Conservation (phyloP, 1,284 basidiomycete genomes). For the Volvariella volvacea region DNA sequence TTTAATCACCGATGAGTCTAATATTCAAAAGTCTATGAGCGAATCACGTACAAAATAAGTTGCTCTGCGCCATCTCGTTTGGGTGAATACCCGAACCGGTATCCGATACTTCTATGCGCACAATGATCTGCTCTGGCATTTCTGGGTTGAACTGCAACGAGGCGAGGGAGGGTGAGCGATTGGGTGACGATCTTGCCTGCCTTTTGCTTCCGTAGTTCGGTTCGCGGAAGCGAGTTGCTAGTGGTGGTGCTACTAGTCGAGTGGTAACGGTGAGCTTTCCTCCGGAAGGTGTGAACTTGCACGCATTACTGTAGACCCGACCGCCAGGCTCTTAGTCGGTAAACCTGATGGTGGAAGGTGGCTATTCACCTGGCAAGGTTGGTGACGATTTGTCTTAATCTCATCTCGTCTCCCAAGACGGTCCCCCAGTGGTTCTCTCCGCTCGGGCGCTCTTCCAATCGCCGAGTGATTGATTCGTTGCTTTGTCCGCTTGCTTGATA, state of each 20-base stretch:
- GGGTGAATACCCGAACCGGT: conserved; percentile 73
- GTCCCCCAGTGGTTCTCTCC: conserved; percentile 45
- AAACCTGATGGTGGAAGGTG: background rate
- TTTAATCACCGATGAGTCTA: conserved; percentile 16
- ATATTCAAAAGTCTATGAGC: background rate
- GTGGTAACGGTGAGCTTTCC: conserved; percentile 61
- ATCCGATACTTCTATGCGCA: conserved; percentile 77
- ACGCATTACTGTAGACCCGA: conserved; percentile 47
- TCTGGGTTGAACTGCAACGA: background rate
- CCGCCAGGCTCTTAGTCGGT: background rate
- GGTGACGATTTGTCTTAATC: conserved; percentile 74
- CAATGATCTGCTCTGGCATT: conserved; percentile 54
- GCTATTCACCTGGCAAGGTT: conserved; percentile 61
- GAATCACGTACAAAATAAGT: conserved; percentile 61
- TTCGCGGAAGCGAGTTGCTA: conserved; percentile 37
- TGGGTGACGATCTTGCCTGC: conserved; percentile 17
- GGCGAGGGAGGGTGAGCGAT: too few species aligned
- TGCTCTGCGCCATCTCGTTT: conserved; percentile 67
- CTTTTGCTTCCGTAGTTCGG: conserved; percentile 46
- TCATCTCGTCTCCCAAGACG: conserved; percentile 75
- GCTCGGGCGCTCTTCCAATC: conserved; percentile 30
- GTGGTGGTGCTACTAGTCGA: conserved; percentile 41
- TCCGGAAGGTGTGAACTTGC: conserved; percentile 76
- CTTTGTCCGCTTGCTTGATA: conserved; percentile 51
- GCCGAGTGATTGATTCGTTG: conserved; percentile 29